Evolutionary conservation across 1,139 yeast species (phyloP), one percentile per base, ranked within the genome.

Genomic region (Lodderomyces orthopsilosis): DNA sequence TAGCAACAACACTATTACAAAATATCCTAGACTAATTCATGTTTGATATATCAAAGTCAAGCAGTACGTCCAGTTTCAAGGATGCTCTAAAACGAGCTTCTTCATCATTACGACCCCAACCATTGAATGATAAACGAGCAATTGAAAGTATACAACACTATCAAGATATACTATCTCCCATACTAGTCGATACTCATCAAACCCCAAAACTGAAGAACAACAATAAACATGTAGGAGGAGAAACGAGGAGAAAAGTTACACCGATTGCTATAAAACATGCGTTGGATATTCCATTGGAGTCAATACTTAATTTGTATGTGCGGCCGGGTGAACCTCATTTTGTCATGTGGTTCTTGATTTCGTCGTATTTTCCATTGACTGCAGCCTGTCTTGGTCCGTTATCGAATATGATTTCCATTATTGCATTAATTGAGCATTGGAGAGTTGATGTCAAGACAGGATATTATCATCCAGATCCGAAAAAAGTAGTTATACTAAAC

Each of bases 381-480:
- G 81, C 90, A 0, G 90, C 94, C 1, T 85, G 91, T 52, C 54
- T 83, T 34, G 94, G 94, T 0, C 95, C 95, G 0, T 56, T 87
- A 26, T 83, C 91, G 4, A 86, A 86, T 52, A 75, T 85, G 73
- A 74, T 82, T 35, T 83, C 91, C 0, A 67, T 85, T 5, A 79
- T 85, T 2, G 86, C 91, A 1, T 69, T 85, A n/a, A 80, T 83
- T 0, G 84, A 85, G 46, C 73, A 75, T 41, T 87, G 95, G 95
- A 66, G 85, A 46, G 45, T 61, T 4, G 61, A 63, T 14, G 51
- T 48, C 1, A 42, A 27, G 3, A 57, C 66, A 1, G 66, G 61
- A 0, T 37, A 51, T 1, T 48, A 54, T 3, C 54, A 68, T 0
- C 45, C 50, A 1, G 70, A 64, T 41, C 84, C 79, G 43, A 60